These are phyloP conservation scores for Wickerhamiella kazuoi DNA, from an alignment of 805 yeast genomes.

Conservation along the genomic window DNA sequence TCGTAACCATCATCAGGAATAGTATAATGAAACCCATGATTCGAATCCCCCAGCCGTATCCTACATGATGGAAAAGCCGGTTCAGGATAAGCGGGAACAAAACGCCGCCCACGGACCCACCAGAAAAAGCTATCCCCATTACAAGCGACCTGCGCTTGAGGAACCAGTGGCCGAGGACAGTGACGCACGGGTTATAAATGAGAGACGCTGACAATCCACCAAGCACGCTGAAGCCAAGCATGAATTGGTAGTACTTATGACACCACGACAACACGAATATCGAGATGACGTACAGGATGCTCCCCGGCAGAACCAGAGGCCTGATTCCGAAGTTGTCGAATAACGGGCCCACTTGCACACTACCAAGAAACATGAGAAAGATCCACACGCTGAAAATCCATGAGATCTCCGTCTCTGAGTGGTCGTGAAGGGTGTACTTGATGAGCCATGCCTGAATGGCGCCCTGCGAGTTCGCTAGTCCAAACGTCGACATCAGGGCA, in stretches of 20 bases:
- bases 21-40: conserved; percentile 24
- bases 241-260: conserved; percentile 37
- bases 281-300: conserved; percentile 29
- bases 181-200: conserved; percentile 35
- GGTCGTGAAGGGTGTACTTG: conserved; percentile 30
- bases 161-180: conserved; percentile 49
- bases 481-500: conserved; percentile 42
- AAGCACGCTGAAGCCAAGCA: conserved; percentile 35
- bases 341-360: conserved; percentile 32
- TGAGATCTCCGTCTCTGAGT: conserved; percentile 34
- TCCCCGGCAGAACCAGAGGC: conserved; percentile 28
- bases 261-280: conserved; percentile 35
- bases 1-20: conserved; percentile 17
- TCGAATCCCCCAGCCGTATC: conserved; percentile 45
- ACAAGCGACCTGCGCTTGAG: conserved; percentile 38
- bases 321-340: conserved; percentile 45
- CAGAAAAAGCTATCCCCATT: conserved; percentile 43
- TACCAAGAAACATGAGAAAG: conserved; percentile 25
- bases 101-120: conserved; percentile 53
- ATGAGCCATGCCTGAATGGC: conserved; percentile 49
- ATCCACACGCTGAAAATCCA: conserved; percentile 43
- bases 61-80: conserved; percentile 28
- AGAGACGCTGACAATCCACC: conserved; percentile 29
- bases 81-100: conserved; percentile 38
- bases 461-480: conserved; percentile 48